These are phyloP conservation scores for Gynandropsis gynandra DNA, from an alignment of 345 rosid genomes.

Conservation along the genomic window DNA sequence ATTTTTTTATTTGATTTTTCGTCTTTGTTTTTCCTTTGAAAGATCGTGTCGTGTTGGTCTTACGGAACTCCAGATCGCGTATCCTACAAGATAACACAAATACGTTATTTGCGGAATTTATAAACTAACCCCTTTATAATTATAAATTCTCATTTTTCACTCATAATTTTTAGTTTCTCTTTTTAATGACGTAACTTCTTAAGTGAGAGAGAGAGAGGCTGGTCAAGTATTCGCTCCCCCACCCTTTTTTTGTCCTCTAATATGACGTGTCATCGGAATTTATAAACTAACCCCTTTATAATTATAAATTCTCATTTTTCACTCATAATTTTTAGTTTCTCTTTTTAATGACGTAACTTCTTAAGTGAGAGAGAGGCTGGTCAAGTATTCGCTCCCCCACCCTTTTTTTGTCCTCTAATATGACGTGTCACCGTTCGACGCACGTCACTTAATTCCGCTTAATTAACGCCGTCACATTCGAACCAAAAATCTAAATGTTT, in stretches of 20 bases:
- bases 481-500: slow-evolving; percentile 6
- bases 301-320: not conserved
- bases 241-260: slow-evolving; percentile 20
- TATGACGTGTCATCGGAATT: slow-evolving; percentile 20
- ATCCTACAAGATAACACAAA: slow-evolving; percentile 17
- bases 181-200: slow-evolving; percentile 18
- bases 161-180: slow-evolving; percentile 2
- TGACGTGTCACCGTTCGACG: slow-evolving; percentile 22
- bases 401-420: slow-evolving; percentile 20
- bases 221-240: slow-evolving; percentile 25
- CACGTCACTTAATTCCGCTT: slow-evolving; percentile 19
- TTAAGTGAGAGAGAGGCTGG: slow-evolving; percentile 24
- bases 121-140: slow-evolving; percentile 17
- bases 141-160: not conserved
- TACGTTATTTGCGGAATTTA: slow-evolving; percentile 15
- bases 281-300: slow-evolving; percentile 18
- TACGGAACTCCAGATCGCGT: slow-evolving; percentile 25
- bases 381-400: slow-evolving; percentile 23
- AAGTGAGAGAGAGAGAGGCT: too few species aligned
- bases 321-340: slow-evolving; percentile 9
- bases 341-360: slow-evolving; percentile 17
- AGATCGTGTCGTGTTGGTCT: slow-evolving; percentile 24
- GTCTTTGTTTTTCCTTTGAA: slow-evolving; percentile 14
- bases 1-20: too few species aligned
- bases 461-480: slow-evolving; percentile 17